Evolutionary conservation across 2,329 filamentous ascomycete species (phyloP), one percentile per base, ranked within the genome.

Genomic region (Talaromyces sp.): DNA sequence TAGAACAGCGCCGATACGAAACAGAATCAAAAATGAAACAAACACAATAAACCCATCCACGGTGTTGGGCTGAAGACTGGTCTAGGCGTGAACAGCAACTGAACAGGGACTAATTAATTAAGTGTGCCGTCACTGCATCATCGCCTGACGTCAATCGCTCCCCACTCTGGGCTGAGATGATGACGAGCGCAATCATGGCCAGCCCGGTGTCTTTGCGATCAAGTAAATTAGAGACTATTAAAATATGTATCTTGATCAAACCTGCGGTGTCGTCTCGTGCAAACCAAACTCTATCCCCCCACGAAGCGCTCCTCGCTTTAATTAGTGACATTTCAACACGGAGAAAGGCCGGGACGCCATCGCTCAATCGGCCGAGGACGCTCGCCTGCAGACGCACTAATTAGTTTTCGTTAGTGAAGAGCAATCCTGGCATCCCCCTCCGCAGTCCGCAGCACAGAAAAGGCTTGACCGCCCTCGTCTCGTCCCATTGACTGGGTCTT

Each of bases 101-200:
- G 32, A 13, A 13, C 11, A 2, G 14, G 6, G 17, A 14, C 17
- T 43, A 21, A 46, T 46, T 24, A 24, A 24, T 46, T 24, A 24
- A 24, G n/a, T 24, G n/a, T 46, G 19, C n/a, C n/a, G 41, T 51
- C 49, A 51, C 10, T 26, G 26, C 49, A 50, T 24, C 43, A 50
- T 50, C 59, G 56, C 38, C 56, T 61, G 59, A 61, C 59, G 59
- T 61, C 59, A 61, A 58, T 10, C 50, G 52, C 59, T 60, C 54
- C 58, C 55, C 41, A 43, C 41, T 17, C 43, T 11, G 43, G n/a
- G 19, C 43, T 24, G 43, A 4, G n/a, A 24, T 46, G 43, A 46
- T 46, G 43, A 10, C n/a, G 43, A 46, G 43, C 43, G n/a, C 19
- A 46, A 46, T 46, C 43, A 46, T 46, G 41, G 32, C 17, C 35